Evolutionary conservation across 176 grass and related monocot species (phyloP).

Genomic region (Calamus simplicifolius): DNA sequence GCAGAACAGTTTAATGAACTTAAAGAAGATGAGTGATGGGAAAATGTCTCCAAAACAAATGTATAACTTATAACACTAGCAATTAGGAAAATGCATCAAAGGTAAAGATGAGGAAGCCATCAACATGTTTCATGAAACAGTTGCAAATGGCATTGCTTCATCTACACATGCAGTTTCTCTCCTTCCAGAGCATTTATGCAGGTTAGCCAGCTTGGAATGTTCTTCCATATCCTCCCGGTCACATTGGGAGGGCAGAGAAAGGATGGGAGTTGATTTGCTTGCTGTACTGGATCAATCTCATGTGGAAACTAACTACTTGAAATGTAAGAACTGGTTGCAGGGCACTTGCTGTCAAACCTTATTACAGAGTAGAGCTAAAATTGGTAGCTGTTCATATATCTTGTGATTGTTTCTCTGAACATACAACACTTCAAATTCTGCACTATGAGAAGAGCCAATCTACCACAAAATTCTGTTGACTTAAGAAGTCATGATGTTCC

Average conservation of each 20-base stretch:
- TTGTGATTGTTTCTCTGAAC: too few species aligned
- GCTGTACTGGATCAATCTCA: too few species aligned
- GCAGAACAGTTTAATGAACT: constrained; percentile 11
- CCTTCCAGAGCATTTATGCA: constrained; percentile 10
- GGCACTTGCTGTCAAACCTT: too few species aligned
- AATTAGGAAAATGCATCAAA: constrained; percentile 10
- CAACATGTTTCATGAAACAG: neutral
- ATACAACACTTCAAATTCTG: too few species aligned
- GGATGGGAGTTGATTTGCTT: neutral
- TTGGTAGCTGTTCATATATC: too few species aligned
- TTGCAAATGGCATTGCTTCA: neutral
- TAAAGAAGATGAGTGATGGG: constrained; percentile 8
- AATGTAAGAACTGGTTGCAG: too few species aligned
- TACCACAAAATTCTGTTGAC: too few species aligned
- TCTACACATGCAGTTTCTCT: neutral
- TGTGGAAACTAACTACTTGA: too few species aligned
- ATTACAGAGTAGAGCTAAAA: too few species aligned
- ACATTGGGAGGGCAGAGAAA: neutral
- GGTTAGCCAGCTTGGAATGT: neutral
- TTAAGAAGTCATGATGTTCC: too few species aligned
- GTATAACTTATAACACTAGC: neutral
- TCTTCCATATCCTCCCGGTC: constrained; percentile 15
- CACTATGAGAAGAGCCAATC: too few species aligned
- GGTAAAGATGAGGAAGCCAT: constrained; percentile 14
- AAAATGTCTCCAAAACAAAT: neutral